Evolutionary conservation across 257 asterid species (phyloP).

Genomic region (Petunia axillaris): DNA sequence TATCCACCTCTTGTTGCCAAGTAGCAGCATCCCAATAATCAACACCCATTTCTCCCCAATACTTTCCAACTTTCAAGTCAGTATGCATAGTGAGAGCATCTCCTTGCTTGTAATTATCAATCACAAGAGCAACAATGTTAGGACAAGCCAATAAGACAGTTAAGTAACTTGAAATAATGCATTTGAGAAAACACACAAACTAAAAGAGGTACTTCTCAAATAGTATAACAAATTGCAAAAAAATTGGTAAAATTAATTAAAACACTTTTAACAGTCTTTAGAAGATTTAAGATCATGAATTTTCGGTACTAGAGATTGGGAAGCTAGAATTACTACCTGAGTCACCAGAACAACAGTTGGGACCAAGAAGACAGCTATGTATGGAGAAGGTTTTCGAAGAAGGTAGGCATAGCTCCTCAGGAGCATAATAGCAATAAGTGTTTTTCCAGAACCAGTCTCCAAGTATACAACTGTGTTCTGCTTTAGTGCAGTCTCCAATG

Average conservation of each 20-base stretch:
- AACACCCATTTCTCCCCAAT: slow-evolving; percentile 75
- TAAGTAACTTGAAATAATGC: background rate
- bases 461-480: slow-evolving; percentile 74
- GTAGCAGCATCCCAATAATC: slow-evolving; percentile 73
- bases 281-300: background rate
- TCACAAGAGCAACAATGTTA: background rate
- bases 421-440: slow-evolving; percentile 82
- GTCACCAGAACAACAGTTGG: slow-evolving; percentile 75
- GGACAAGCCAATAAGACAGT: background rate
- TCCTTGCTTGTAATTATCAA: slow-evolving; percentile 59
- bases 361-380: slow-evolving; percentile 77
- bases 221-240: background rate
- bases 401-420: slow-evolving; percentile 61
- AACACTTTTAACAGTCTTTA: background rate
- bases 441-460: slow-evolving; percentile 89
- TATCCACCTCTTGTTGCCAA: slow-evolving; percentile 53
- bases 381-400: slow-evolving; percentile 63
- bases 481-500: slow-evolving; percentile 63
- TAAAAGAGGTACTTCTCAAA: background rate
- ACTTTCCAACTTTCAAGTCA: slow-evolving; percentile 72
- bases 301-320: background rate
- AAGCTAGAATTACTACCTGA: slow-evolving; percentile 46
- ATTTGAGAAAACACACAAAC: too few relatives aligned
- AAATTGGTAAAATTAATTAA: background rate
- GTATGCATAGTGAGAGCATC: slow-evolving; percentile 53